Percentiles rank a stretch among this genome's conserved stretches.
Conservation (phyloP, 2,329 filamentous ascomycete species). For the Aspergillus neotritici region DNA sequence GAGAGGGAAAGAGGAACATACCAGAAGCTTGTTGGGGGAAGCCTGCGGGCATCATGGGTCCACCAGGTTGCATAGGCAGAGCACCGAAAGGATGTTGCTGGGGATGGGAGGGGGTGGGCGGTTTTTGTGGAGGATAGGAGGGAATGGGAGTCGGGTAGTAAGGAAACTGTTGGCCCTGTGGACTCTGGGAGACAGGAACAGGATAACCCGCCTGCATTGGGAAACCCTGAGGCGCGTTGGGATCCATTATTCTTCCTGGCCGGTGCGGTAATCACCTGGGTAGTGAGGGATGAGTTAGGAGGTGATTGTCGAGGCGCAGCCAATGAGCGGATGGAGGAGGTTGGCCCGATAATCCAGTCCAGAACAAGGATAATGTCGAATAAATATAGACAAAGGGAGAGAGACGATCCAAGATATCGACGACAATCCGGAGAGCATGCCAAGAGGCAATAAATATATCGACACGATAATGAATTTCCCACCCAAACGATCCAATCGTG, state of each 20-base stretch:
- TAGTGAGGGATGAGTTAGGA: too few relatives aligned
- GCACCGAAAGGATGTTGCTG: constrained; percentile 32
- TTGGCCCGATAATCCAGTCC: too few relatives aligned
- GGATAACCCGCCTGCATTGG: constrained; percentile 28
- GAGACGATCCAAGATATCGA: too few relatives aligned
- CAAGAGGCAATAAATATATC: too few relatives aligned
- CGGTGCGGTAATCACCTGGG: not conserved
- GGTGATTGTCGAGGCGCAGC: too few relatives aligned
- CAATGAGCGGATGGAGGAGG: too few relatives aligned
- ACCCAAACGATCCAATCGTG: too few relatives aligned
- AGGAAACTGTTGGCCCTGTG: constrained; percentile 27
- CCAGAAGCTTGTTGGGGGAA: constrained; percentile 33
- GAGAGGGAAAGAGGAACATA: constrained; percentile 22
- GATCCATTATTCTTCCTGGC: constrained; percentile 22
- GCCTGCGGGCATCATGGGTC: constrained; percentile 35
- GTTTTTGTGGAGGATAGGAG: constrained; percentile 30
- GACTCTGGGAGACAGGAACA: constrained; percentile 26
- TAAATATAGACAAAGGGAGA: too few relatives aligned
- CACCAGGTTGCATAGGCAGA: constrained; percentile 33
- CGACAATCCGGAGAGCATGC: too few relatives aligned
- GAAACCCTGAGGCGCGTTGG: constrained; percentile 24
- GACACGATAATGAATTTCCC: too few relatives aligned
- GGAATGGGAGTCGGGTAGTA: constrained; percentile 33
- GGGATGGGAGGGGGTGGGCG: constrained; percentile 25
- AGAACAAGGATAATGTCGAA: too few relatives aligned